A percentile compares a stretch with the other conserved stretches of the same genome.
Evolutionary conservation across 352 stramenopile species (phyloP).

Genomic region (Lagenidium giganteum): DNA sequence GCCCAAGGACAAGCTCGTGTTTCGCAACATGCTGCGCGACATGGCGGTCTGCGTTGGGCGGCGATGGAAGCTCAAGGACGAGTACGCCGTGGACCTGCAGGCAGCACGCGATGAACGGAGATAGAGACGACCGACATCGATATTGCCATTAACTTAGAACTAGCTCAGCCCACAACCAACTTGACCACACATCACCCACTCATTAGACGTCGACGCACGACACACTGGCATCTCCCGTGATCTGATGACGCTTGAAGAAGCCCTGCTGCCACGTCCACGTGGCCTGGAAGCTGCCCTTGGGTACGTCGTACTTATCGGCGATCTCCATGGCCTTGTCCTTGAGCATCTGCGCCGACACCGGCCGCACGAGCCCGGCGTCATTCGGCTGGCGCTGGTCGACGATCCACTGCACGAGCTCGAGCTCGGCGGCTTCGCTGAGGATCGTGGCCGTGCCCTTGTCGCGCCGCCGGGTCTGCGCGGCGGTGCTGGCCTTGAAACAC

Average conservation of each 20-base stretch:
- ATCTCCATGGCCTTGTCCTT: conserved; percentile 30
- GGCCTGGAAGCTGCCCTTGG: conserved; percentile 27
- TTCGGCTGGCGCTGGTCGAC: conserved; percentile 5
- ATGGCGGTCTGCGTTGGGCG: conserved; percentile 69
- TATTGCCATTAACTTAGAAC: no score
- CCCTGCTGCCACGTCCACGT: conserved; percentile 42
- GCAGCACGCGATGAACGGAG: no score
- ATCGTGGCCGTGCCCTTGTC: conserved; percentile 34
- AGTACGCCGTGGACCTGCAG: conserved; percentile 29
- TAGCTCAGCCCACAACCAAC: no score
- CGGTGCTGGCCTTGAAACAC: conserved; percentile 33
- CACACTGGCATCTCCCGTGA: no score
- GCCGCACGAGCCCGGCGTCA: background rate
- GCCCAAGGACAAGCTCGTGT: conserved; percentile 85
- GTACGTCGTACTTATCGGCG: conserved; percentile 26
- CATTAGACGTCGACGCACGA: no score
- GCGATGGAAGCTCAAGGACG: conserved; percentile 69
- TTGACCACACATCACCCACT: no score
- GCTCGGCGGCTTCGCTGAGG: conserved; percentile 21
- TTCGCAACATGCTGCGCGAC: conserved; percentile 77
- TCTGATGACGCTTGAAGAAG: conserved; percentile 33
- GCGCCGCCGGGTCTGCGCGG: conserved; percentile 23
- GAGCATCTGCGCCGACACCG: conserved; percentile 22
- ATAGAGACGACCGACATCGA: no score
- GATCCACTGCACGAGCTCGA: conserved; percentile 32